Evolutionary conservation across 352 stramenopile genomes (phyloP).

Genomic region (Pythium chondricola): DNA sequence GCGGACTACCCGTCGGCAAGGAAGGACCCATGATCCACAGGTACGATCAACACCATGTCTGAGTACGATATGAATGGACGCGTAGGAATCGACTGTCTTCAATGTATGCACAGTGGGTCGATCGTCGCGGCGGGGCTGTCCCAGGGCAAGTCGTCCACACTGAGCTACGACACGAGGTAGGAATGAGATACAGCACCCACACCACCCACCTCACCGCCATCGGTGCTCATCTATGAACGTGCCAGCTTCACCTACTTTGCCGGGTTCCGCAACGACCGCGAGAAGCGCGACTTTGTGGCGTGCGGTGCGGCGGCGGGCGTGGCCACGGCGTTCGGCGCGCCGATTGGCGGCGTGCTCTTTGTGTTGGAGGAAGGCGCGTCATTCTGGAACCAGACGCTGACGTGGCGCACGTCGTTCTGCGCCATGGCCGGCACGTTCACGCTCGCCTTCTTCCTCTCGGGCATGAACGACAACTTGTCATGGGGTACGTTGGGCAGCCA

Average conservation of each 20-base stretch:
- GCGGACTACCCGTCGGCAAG: slow-evolving; percentile 84
- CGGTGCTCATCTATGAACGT: too few relatives aligned
- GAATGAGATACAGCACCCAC: not conserved
- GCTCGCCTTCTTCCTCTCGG: slow-evolving; percentile 67
- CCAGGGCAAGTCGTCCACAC: slow-evolving; percentile 67
- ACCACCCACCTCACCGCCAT: too few relatives aligned
- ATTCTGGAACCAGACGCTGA: slow-evolving; percentile 83
- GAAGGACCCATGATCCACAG: slow-evolving; percentile 92
- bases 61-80: too few relatives aligned
- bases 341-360: slow-evolving; percentile 86
- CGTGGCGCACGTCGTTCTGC: slow-evolving; percentile 81
- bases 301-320: slow-evolving; percentile 86
- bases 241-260: slow-evolving; percentile 84
- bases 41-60: slow-evolving; percentile 23
- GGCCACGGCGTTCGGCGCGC: slow-evolving; percentile 85
- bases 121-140: slow-evolving; percentile 74
- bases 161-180: slow-evolving; percentile 69
- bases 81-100: too few relatives aligned
- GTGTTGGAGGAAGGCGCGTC: slow-evolving; percentile 81
- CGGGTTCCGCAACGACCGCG: slow-evolving; percentile 83
- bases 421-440: slow-evolving; percentile 87
- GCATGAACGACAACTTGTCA: slow-evolving; percentile 67
- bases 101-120: slow-evolving; percentile 53
- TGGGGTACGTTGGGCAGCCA: slow-evolving; percentile 71
- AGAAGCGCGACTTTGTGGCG: slow-evolving; percentile 86